Conservation (phyloP, 2,329 filamentous ascomycete species). For the Xylariaceae sp. region DNA sequence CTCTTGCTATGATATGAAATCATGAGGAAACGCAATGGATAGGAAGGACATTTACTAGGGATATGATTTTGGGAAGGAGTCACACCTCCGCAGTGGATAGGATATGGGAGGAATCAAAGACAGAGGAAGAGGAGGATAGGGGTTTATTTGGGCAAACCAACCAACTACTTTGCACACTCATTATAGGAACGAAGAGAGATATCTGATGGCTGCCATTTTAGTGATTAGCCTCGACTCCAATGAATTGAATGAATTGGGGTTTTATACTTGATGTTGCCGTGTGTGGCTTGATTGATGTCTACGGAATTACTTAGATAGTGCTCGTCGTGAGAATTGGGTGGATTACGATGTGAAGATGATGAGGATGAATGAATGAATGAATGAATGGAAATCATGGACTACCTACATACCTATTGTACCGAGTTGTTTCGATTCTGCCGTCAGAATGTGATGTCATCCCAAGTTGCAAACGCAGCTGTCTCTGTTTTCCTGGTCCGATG, state of each 20-base stretch:
- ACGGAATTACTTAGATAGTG: too few species aligned
- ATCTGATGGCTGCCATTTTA: background rate
- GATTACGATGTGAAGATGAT: background rate
- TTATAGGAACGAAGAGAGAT: background rate
- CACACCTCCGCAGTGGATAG: background rate
- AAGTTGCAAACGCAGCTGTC: too few species aligned
- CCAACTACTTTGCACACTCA: background rate
- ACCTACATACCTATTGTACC: background rate
- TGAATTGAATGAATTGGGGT: too few species aligned
- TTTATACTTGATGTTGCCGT: too few species aligned
- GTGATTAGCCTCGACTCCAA: too few species aligned
- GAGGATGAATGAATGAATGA: slow-evolving; percentile 10
- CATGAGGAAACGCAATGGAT: background rate
- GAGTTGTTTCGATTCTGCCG: too few species aligned
- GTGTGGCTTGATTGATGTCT: too few species aligned
- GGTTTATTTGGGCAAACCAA: background rate
- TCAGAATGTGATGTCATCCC: too few species aligned
- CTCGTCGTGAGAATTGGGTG: too few species aligned
- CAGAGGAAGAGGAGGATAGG: background rate
- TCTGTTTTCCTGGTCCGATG: too few species aligned
- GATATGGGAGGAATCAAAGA: background rate
- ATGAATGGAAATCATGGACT: slow-evolving; percentile 17
- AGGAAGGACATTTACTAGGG: background rate
- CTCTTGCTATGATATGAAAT: slow-evolving; percentile 6
- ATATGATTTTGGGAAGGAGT: slow-evolving; percentile 3